These are phyloP conservation scores for Chlamydomonas schloesseri DNA, from an alignment of 139 green algal species.

Conservation along the genomic window DNA sequence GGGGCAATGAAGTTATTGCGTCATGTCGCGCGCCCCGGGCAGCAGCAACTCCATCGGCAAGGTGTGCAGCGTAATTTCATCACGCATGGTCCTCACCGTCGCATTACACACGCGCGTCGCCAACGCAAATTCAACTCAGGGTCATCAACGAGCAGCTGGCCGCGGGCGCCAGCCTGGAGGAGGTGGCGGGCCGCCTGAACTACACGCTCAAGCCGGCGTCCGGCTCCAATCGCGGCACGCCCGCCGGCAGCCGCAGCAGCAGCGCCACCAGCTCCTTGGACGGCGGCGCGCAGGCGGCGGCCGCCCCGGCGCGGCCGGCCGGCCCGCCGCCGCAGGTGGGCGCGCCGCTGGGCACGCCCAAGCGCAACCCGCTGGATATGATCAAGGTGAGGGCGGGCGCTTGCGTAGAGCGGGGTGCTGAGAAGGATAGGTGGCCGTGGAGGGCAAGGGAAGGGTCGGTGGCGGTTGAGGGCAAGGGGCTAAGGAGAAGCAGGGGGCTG, in stretches of 20 bases:
- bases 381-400: constrained; percentile 68
- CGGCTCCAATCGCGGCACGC: background rate
- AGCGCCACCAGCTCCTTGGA: constrained; percentile 13
- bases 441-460: background rate
- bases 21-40: no score
- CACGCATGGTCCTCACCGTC: no score
- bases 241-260: background rate
- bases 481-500: no score
- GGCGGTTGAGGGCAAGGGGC: background rate
- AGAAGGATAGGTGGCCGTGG: background rate
- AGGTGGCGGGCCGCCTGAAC: constrained; percentile 33
- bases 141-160: constrained; percentile 70
- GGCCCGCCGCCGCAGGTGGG: constrained; percentile 64
- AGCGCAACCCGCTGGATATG: constrained; percentile 78
- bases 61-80: no score
- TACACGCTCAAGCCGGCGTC: constrained; percentile 46
- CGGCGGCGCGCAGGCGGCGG: background rate
- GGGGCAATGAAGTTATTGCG: no score
- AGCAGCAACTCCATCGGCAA: no score
- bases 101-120: no score
- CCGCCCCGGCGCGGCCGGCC: background rate
- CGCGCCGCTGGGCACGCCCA: constrained; percentile 55
- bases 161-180: constrained; percentile 57
- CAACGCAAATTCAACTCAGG: no score
- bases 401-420: background rate